Base-by-base conservation (phyloP, 2,329 filamentous ascomycete species). In the Neodidymelliopsis sp. region DNA sequence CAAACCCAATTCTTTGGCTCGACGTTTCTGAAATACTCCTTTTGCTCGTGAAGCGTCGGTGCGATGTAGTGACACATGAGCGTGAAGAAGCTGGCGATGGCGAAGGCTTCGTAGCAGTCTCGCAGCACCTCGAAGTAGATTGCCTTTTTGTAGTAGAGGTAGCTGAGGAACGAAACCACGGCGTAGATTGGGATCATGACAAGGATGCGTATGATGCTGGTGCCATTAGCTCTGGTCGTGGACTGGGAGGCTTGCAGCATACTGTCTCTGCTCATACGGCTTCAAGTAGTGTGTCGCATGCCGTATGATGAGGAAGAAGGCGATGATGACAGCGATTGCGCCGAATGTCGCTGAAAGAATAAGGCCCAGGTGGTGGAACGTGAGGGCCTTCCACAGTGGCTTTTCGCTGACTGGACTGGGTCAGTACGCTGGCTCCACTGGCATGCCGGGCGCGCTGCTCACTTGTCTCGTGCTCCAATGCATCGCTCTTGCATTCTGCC, bases 81-180 rank as follows among this genome's bases (percentile, higher is more conserved):
- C 7, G 88, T 85, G 74, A 95, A 95, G 78, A 95, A 96, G 56
- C 88, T 89, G 22, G 89, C 87, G 57, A 95, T 92, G 48, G 90
- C 89, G 64, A 95, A 93, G 9, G 91, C 90, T 75, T 95, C 91
- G 72, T 95, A 95, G 74, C 89, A 93, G 70, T 94, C 88, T 63
- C 88, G 85, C 31, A 93, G 77, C 41, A 94, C 86, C 65, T 90
- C 82, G 70, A 88, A 94, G 75, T 95, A 95, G 47, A 94, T 83
- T 37, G 87, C 84, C 64, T 91, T 83, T 69, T 81, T 83, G 77
- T 94, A 93, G 75, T 83, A 91, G 58, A 82, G 79, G 61, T 90
- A 84, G 51, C 85, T 86, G 27, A 93, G 80, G 67, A 89, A 89
- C 24, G 88, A 86, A 15, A 91, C 86, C 28, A 85, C 78, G 39